Conservation (phyloP, 176 grass and related monocot genomes). For the Typha latifolia region DNA sequence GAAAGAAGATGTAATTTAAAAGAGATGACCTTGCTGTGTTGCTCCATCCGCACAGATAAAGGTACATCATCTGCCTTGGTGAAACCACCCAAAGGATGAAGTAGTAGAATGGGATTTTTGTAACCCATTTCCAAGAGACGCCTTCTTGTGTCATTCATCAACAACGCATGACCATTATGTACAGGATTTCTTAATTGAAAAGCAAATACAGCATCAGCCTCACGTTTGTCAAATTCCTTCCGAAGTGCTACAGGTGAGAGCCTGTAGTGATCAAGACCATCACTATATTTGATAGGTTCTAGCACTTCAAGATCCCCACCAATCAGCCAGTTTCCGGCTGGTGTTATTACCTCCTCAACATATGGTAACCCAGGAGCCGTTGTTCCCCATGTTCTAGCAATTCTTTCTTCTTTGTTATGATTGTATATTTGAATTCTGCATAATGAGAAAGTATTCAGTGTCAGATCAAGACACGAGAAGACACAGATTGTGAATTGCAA, state of each 20-base stretch:
- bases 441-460: neutral
- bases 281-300: slow-evolving; percentile 73
- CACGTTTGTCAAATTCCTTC: slow-evolving; percentile 58
- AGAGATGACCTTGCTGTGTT: slow-evolving; percentile 76
- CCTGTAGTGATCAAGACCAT: slow-evolving; percentile 89
- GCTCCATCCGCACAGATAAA: slow-evolving; percentile 85
- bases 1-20: neutral
- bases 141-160: slow-evolving; percentile 90
- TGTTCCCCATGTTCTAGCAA: slow-evolving; percentile 80
- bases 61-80: slow-evolving; percentile 92
- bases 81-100: slow-evolving; percentile 78
- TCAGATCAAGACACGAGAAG: neutral
- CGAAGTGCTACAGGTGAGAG: slow-evolving; percentile 60
- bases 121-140: slow-evolving; percentile 84
- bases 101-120: slow-evolving; percentile 82
- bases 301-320: slow-evolving; percentile 88
- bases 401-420: slow-evolving; percentile 98
- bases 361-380: slow-evolving; percentile 80
- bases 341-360: slow-evolving; percentile 63
- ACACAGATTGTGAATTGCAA: no score
- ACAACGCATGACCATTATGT: slow-evolving; percentile 79
- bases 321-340: slow-evolving; percentile 75
- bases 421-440: slow-evolving; percentile 80
- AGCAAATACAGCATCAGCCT: slow-evolving; percentile 85
- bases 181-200: slow-evolving; percentile 92